A percentile compares a stretch with the other conserved stretches of the same genome.
phyloP scores from a whole-genome alignment of 148 eudicot species.

The Bassia scoparia region DNA sequence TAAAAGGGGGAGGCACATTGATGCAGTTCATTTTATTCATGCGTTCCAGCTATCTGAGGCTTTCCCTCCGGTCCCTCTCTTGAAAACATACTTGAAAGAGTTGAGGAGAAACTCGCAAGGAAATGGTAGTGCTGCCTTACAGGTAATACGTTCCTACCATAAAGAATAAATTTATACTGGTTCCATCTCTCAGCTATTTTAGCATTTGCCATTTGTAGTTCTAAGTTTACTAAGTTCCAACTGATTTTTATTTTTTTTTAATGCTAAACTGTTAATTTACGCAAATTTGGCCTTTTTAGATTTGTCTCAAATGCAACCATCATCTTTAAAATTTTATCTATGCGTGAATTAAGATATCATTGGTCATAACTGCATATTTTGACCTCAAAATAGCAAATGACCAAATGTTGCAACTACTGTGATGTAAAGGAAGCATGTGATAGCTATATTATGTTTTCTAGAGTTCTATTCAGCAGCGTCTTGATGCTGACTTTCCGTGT shows the following conservation, averaged over 20 bases:
- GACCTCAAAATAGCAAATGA: background rate
- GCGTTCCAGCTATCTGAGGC: constrained; percentile 46
- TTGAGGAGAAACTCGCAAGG: constrained; percentile 56
- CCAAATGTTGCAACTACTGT: background rate
- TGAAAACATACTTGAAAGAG: constrained; percentile 50
- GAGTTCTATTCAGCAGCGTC: background rate
- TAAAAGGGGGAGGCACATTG: constrained; percentile 37
- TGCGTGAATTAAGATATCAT: background rate
- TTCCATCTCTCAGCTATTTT: background rate
- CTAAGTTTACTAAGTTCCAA: background rate
- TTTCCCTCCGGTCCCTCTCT: constrained; percentile 46
- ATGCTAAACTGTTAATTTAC: too few species aligned
- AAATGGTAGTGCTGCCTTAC: constrained; percentile 38
- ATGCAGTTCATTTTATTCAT: constrained; percentile 55
- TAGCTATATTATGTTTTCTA: background rate
- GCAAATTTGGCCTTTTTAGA: background rate
- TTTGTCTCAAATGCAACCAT: background rate
- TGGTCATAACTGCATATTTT: background rate
- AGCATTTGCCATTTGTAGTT: background rate
- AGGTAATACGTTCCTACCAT: constrained; percentile 28
- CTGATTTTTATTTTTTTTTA: too few species aligned
- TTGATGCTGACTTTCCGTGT: background rate
- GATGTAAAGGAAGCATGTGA: background rate
- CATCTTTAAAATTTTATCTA: background rate
- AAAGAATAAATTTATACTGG: background rate